phyloP scores from a whole-genome alignment of 2,329 filamentous ascomycete genomes.

The Neurospora sp. region DNA sequence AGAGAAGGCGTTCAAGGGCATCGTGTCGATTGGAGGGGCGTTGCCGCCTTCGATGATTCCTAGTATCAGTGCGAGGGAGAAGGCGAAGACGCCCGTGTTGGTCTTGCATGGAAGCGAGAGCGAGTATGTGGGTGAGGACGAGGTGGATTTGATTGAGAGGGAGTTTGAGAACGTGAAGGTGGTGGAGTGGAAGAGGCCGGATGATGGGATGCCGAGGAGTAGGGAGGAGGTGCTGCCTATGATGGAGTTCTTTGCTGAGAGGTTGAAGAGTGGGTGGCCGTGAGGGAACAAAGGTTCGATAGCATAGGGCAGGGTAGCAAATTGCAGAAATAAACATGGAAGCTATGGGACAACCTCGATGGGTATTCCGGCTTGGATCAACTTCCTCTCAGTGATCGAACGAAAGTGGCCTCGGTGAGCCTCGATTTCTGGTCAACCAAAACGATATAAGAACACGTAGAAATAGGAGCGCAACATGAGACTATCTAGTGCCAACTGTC shows the following conservation, averaged over 20 bases:
- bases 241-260: conserved; percentile 72
- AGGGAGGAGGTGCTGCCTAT: conserved; percentile 82
- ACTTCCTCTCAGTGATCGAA: no score
- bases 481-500: no score
- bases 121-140: conserved; percentile 44
- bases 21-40: conserved; percentile 39
- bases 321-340: no score
- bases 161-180: conserved; percentile 59
- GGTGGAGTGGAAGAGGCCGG: conserved; percentile 58
- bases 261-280: conserved; percentile 34
- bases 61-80: conserved; percentile 35
- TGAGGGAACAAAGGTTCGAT: not conserved
- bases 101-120: conserved; percentile 46
- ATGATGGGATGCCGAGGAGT: conserved; percentile 74
- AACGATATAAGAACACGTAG: no score
- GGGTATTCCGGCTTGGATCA: no score
- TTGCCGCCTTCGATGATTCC: conserved; percentile 46
- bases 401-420: no score
- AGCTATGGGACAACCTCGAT: no score
- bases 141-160: conserved; percentile 52
- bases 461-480: no score
- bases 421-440: no score
- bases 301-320: no score
- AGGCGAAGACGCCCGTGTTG: conserved; percentile 54
- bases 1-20: conserved; percentile 32